phyloP scores from a whole-genome alignment of 2,329 filamentous ascomycete species.

The Phyllosticta citriasiana region DNA sequence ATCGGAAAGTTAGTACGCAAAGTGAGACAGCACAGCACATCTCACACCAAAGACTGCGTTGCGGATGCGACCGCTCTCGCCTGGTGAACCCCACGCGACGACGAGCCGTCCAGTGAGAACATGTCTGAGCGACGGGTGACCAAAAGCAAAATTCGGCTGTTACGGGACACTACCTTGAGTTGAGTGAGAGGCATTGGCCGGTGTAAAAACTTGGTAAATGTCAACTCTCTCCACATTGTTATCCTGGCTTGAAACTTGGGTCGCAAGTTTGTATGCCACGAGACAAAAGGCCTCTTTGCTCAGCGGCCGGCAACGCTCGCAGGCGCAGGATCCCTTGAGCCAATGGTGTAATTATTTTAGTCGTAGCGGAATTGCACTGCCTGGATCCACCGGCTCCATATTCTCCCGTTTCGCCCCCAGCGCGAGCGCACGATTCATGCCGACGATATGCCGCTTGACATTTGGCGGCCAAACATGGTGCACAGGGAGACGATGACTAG shows the following conservation, averaged over 20 bases:
- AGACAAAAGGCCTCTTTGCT: not conserved
- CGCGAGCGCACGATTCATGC: not conserved
- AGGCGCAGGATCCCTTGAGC: not conserved
- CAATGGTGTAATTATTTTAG: not conserved
- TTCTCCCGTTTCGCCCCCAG: not conserved
- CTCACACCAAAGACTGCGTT: not conserved
- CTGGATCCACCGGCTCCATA: not conserved
- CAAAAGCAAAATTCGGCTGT: not conserved
- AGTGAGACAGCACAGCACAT: not conserved
- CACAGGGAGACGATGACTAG: not conserved
- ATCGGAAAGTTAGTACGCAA: not conserved
- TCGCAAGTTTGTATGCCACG: not conserved
- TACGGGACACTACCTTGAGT: not conserved
- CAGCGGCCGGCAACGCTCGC: not conserved
- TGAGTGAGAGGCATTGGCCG: not conserved
- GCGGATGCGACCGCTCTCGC: not conserved
- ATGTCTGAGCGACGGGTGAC: not conserved
- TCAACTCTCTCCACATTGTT: not conserved
- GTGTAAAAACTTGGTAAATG: not conserved
- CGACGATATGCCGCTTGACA: not conserved
- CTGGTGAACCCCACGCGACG: not conserved
- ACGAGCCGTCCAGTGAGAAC: not conserved
- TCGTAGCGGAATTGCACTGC: not conserved
- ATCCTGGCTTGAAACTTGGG: not conserved
- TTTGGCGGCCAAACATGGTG: not conserved